These are phyloP conservation scores for Aspergillus vadensis DNA, from an alignment of 2,329 filamentous ascomycete genomes.

Conservation along the genomic window DNA sequence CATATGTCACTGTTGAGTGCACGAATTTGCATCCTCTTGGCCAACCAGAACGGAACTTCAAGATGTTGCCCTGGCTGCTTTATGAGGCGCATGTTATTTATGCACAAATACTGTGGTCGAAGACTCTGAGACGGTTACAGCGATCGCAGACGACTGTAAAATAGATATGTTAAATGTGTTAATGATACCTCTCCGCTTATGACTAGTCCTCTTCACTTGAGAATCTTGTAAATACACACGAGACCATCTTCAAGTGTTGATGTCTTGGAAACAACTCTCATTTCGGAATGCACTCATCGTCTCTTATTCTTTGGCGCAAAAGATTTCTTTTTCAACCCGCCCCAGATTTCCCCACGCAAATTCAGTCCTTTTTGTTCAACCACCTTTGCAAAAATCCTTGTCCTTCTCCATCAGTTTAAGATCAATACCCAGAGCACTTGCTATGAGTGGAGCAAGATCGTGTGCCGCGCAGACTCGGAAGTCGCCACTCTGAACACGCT, in stretches of 20 bases:
- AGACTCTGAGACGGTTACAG: not conserved
- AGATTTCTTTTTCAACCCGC: constrained; percentile 2
- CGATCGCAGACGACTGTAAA: not conserved
- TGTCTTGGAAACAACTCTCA: too few relatives aligned
- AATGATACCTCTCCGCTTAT: not conserved
- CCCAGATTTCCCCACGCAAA: not conserved
- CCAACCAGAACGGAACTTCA: constrained; percentile 7
- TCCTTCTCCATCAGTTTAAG: constrained; percentile 31
- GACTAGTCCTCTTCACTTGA: not conserved
- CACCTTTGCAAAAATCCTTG: constrained; percentile 20
- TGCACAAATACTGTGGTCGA: constrained; percentile 8
- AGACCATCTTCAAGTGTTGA: too few relatives aligned
- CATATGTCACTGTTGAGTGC: constrained; percentile 13
- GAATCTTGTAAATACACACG: too few relatives aligned
- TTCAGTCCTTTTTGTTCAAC: constrained; percentile 13
- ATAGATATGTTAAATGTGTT: too few relatives aligned
- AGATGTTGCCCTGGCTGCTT: constrained; percentile 9
- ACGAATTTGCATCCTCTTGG: constrained; percentile 8
- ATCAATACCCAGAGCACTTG: constrained; percentile 30
- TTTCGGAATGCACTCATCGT: not conserved
- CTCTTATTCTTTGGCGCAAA: constrained; percentile 7
- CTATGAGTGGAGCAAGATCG: constrained; percentile 35
- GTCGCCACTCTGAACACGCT: constrained; percentile 30
- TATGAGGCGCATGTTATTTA: constrained; percentile 18
- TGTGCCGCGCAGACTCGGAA: constrained; percentile 40